Base-by-base conservation (phyloP, 2,329 filamentous ascomycete genomes). In the Colletotrichum sojae region DNA sequence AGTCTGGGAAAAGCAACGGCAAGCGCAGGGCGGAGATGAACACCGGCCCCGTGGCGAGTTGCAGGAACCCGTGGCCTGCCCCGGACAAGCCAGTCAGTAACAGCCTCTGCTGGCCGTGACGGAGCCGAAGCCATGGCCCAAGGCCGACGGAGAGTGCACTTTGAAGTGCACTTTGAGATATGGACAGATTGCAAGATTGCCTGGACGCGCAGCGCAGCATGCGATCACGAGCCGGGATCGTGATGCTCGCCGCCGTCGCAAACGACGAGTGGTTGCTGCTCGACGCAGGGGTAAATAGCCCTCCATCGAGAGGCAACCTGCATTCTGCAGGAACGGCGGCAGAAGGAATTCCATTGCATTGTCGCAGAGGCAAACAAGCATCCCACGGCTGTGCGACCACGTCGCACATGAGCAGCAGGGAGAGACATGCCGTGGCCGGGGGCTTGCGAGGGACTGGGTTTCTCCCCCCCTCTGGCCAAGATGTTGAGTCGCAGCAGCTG, bases 291-390 rank as follows among this genome's bases (percentile, higher is more conserved):
- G 46, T 27, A 25, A 52, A 36, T 20, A 25, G 53, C 36, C 40
- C 13, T 43, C 43, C 20, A 51, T 25, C 25, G 43, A 55, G 25
- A 40, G 25, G 43, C 45, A 52, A 40, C 16, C 36, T 39, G 43
- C 51, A 48, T 39, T 51, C 43, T 52, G 56, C 55, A 69, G 45
- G 25, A 46, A 53, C 45, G 22, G 13, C 52, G 51, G 55, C 51
- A 52, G 62, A 40, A 36, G 55, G 45, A 39, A 20, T 49, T 49
- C 15, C 15, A n/a, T 43, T 51, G 55, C 36, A 31, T 69, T 55
- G 49, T 67, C 49, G 40, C 43, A 49, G 18, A 25, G 22, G 60
- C 55, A 56, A 46, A 46, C 49, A 27, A 20, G 55, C 48, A 65
- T 59, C 20, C 15, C 43, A 48, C 49, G 48, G 18, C 18, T 46